Conservation (phyloP, 1,139 yeast genomes). For the Taphrina flavorubra region DNA sequence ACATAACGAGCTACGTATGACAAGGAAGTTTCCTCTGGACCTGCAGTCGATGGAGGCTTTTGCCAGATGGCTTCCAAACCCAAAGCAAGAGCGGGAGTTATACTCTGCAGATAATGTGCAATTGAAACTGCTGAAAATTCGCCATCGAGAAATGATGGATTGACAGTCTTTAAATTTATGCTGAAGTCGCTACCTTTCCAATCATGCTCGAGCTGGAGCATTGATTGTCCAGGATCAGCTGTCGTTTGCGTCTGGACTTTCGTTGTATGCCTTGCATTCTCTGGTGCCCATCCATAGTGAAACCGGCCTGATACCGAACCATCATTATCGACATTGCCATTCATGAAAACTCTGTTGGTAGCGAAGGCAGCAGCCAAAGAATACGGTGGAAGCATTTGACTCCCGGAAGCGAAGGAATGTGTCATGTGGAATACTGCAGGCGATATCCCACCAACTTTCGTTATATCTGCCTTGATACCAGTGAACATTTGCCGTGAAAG, state of each 20-base stretch:
- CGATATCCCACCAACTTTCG: conserved; percentile 86
- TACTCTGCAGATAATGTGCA: conserved; percentile 86
- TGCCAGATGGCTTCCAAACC: conserved; percentile 95
- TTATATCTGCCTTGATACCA: conserved; percentile 94
- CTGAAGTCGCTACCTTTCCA: conserved; percentile 88
- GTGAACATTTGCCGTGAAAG: conserved; percentile 64
- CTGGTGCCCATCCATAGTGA: conserved; percentile 77
- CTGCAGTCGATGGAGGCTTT: conserved; percentile 65
- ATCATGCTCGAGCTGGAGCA: conserved; percentile 97
- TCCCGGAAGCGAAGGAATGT: conserved; percentile 90
- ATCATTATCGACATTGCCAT: conserved; percentile 54
- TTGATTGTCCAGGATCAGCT: conserved; percentile 72
- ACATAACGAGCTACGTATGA: conserved; percentile 91
- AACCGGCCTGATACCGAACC: conserved; percentile 83
- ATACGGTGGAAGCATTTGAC: conserved; percentile 80
- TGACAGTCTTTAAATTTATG: conserved; percentile 84
- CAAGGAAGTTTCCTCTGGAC: conserved; percentile 91
- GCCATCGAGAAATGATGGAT: conserved; percentile 78
- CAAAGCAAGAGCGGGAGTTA: conserved; percentile 79
- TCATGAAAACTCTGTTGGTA: conserved; percentile 58
- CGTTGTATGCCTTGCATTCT: conserved; percentile 70
- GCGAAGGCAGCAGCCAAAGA: conserved; percentile 91
- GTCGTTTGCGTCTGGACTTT: conserved; percentile 86
- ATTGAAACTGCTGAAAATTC: conserved; percentile 84
- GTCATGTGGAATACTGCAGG: conserved; percentile 94